Evolutionary conservation across 345 rosid species (phyloP).

Genomic region (Aquilaria sinensis): DNA sequence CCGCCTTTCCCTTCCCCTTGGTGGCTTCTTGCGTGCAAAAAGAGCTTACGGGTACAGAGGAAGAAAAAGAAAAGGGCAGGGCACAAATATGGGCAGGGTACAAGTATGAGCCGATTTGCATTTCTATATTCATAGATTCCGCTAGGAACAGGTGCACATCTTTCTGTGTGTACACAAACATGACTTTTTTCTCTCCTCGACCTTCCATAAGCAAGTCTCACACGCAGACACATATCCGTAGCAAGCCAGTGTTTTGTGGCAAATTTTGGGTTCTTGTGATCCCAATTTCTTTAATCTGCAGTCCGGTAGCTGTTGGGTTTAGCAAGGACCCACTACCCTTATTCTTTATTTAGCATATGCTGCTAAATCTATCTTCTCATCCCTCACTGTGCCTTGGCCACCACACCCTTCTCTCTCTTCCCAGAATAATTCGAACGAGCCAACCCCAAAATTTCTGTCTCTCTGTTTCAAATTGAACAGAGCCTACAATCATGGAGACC

Average conservation of each 20-base stretch:
- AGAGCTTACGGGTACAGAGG: neutral
- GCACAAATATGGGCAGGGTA: no score
- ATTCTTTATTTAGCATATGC: conserved; percentile 18
- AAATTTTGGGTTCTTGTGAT: conserved; percentile 30
- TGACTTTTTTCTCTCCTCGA: neutral
- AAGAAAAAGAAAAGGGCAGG: neutral
- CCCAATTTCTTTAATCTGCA: conserved; percentile 21
- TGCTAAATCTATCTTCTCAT: conserved; percentile 29
- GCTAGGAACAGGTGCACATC: conserved; percentile 22
- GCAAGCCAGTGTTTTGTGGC: conserved; percentile 9
- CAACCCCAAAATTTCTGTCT: no score
- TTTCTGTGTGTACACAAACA: conserved; percentile 11
- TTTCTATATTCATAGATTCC: conserved; percentile 24
- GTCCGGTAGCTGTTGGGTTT: conserved; percentile 26
- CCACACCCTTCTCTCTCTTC: neutral
- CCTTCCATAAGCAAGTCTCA: conserved; percentile 12
- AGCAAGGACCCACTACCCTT: conserved; percentile 42
- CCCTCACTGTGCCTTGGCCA: conserved; percentile 13
- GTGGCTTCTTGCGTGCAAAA: conserved; percentile 1
- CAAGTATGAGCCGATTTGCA: no score
- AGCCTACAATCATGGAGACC: conserved; percentile 36
- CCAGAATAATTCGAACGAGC: neutral
- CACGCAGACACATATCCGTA: conserved; percentile 11
- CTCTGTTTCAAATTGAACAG: conserved; percentile 4
- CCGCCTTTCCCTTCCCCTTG: no score